Percentiles rank a stretch among this genome's conserved stretches.
These are phyloP conservation scores for Crithidia brevicula DNA, from an alignment of 208 protist genomes.

Conservation along the genomic window DNA sequence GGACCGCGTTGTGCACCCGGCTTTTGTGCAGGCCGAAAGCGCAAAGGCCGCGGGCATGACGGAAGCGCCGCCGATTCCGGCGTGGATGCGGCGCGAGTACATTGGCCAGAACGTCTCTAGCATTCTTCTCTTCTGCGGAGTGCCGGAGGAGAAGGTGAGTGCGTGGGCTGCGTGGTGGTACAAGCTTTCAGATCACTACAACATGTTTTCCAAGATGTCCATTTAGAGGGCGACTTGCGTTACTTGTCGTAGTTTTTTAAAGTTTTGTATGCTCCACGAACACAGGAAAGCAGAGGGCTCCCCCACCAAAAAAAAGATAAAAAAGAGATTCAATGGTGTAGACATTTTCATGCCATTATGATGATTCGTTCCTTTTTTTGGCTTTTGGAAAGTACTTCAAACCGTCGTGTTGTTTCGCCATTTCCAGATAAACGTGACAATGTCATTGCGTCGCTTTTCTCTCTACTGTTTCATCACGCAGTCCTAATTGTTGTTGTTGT, in stretches of 20 bases:
- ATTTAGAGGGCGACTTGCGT: slow-evolving; percentile 27
- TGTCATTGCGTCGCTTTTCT: too few species aligned
- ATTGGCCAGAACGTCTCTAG: slow-evolving; percentile 71
- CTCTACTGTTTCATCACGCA: too few species aligned
- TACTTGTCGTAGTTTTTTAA: too few species aligned
- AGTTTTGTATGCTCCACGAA: too few species aligned
- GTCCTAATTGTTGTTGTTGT: too few species aligned
- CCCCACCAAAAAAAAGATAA: too few species aligned
- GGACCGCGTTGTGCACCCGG: slow-evolving; percentile 78
- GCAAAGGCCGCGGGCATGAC: slow-evolving; percentile 36
- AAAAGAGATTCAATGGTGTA: too few species aligned
- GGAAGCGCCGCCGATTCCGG: slow-evolving; percentile 61
- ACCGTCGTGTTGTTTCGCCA: too few species aligned
- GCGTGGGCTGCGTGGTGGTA: slow-evolving; percentile 65
- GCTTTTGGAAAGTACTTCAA: too few species aligned
- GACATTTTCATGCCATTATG: slow-evolving; percentile 5
- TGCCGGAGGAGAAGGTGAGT: slow-evolving; percentile 49
- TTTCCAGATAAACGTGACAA: too few species aligned
- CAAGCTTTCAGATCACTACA: slow-evolving; percentile 79
- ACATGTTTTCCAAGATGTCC: slow-evolving; percentile 72
- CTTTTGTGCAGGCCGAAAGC: slow-evolving; percentile 66
- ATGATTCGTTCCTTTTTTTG: too few species aligned
- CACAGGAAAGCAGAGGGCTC: too few species aligned
- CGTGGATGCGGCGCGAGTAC: slow-evolving; percentile 91
- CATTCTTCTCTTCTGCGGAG: slow-evolving; percentile 52